Evolutionary conservation across 495 filamentous ascomycete species (phyloP).

Genomic region (Hyphodiscus hymeniophilus): DNA sequence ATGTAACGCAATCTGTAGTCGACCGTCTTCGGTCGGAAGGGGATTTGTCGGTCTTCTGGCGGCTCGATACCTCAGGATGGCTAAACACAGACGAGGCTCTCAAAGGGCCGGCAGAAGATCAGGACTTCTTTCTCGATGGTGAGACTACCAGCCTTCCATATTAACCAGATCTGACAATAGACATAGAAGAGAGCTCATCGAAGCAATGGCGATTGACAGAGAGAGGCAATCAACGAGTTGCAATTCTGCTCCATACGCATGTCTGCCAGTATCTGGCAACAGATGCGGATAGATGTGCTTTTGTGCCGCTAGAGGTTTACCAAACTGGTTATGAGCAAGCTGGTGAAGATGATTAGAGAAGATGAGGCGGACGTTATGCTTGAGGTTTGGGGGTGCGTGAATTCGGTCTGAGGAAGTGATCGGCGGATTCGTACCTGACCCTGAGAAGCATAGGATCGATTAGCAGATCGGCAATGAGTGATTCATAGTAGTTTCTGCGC

Average conservation of each 20-base stretch:
- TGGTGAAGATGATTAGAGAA: constrained; percentile 29
- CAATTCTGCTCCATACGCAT: constrained; percentile 34
- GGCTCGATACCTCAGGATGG: constrained; percentile 38
- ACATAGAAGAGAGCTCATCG: constrained; percentile 7
- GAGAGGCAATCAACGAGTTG: constrained; percentile 30
- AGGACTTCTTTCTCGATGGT: constrained; percentile 28
- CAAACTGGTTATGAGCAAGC: constrained; percentile 24
- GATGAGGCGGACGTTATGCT: constrained; percentile 27
- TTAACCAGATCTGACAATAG: background rate
- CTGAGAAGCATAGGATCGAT: too few species aligned
- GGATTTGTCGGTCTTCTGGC: constrained; percentile 30
- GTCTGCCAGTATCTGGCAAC: constrained; percentile 31
- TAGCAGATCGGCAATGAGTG: too few species aligned
- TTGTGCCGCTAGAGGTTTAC: constrained; percentile 31
- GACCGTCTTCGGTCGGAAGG: constrained; percentile 24
- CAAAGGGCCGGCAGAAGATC: constrained; percentile 13
- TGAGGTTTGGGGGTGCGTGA: constrained; percentile 17
- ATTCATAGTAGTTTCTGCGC: too few species aligned
- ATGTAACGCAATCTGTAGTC: constrained; percentile 29
- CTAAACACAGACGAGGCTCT: constrained; percentile 19
- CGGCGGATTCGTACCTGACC: too few species aligned
- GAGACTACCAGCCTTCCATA: background rate
- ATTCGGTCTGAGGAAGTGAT: too few species aligned
- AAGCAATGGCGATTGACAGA: constrained; percentile 28
- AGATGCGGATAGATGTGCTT: constrained; percentile 28